These are phyloP conservation scores for Penicillium brevicompactum DNA, from an alignment of 2,329 filamentous ascomycete genomes.

Conservation along the genomic window DNA sequence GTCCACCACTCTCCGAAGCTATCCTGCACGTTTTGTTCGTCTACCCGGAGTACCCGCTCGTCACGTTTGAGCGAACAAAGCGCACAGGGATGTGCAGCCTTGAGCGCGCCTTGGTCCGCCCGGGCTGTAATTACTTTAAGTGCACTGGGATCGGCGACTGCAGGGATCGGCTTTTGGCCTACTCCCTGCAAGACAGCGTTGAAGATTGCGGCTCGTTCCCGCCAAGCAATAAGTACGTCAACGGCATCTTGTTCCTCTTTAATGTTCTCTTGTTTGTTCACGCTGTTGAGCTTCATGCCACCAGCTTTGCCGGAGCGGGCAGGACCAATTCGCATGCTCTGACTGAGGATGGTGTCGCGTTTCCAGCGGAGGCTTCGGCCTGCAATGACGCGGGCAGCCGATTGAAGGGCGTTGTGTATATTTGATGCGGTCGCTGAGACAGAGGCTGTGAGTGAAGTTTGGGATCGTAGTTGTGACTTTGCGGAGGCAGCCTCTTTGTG, in stretches of 20 bases:
- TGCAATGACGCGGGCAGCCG: constrained; percentile 78
- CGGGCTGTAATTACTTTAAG: constrained; percentile 64
- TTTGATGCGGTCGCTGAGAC: constrained; percentile 22
- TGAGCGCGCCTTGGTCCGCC: constrained; percentile 66
- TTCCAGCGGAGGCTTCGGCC: constrained; percentile 90
- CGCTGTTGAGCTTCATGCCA: constrained; percentile 88
- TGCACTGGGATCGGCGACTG: constrained; percentile 59
- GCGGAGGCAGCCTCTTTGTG: constrained; percentile 67
- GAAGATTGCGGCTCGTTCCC: constrained; percentile 72
- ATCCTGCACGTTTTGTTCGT: constrained; percentile 72
- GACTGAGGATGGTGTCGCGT: constrained; percentile 78
- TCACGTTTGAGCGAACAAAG: constrained; percentile 87
- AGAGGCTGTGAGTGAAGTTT: not conserved
- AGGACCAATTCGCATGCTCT: constrained; percentile 81
- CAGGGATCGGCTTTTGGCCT: constrained; percentile 58
- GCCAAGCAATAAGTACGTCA: constrained; percentile 76
- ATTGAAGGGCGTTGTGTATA: constrained; percentile 43
- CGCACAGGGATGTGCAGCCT: constrained; percentile 74
- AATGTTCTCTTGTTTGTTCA: constrained; percentile 79
- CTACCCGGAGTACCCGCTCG: constrained; percentile 75
- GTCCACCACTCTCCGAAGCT: constrained; percentile 97
- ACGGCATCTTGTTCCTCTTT: constrained; percentile 84
- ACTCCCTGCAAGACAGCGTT: constrained; percentile 59
- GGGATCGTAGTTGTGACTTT: constrained; percentile 55
- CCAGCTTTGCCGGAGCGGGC: constrained; percentile 70